Evolutionary conservation across 768 basidiomycete genomes (phyloP).

Genomic region (Xerocomus spinulosus): DNA sequence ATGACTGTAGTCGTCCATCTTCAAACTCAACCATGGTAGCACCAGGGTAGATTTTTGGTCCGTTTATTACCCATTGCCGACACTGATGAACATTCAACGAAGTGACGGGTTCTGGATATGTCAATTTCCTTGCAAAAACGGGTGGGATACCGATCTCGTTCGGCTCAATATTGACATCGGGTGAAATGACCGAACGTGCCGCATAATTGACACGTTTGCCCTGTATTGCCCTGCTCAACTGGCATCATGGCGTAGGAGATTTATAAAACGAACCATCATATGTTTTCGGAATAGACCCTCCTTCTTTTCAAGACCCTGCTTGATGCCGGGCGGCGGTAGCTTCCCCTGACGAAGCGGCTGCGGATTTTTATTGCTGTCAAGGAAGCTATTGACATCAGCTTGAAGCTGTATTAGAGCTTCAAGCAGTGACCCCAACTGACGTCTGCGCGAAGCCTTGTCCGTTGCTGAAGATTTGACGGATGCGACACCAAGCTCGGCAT

Average conservation of each 20-base stretch:
- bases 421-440: slow-evolving; percentile 63
- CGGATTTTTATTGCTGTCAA: slow-evolving; percentile 96
- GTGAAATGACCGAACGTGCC: slow-evolving; percentile 99
- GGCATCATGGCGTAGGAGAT: background rate
- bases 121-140: slow-evolving; percentile 93
- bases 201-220: slow-evolving; percentile 99
- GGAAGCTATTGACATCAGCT: slow-evolving; percentile 92
- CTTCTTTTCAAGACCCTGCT: slow-evolving; percentile 97
- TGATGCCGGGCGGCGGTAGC: slow-evolving; percentile 87
- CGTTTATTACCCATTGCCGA: slow-evolving; percentile 86
- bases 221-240: slow-evolving; percentile 36
- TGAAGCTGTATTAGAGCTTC: slow-evolving; percentile 88
- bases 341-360: slow-evolving; percentile 80
- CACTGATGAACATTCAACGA: slow-evolving; percentile 84
- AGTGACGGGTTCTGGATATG: slow-evolving; percentile 97
- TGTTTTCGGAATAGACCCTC: slow-evolving; percentile 97
- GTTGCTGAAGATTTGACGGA: slow-evolving; percentile 53
- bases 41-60: slow-evolving; percentile 84
- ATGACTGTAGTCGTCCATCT: slow-evolving; percentile 81
- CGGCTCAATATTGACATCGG: slow-evolving; percentile 98
- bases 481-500: slow-evolving; percentile 55
- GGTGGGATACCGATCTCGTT: slow-evolving; percentile 98
- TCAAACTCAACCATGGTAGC: slow-evolving; percentile 94
- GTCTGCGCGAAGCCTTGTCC: slow-evolving; percentile 49
- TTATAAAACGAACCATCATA: slow-evolving; percentile 79